A percentile compares a stretch with the other conserved stretches of the same genome.
These are phyloP conservation scores for Russula olivacea DNA, from an alignment of 768 basidiomycete species.

Conservation along the genomic window DNA sequence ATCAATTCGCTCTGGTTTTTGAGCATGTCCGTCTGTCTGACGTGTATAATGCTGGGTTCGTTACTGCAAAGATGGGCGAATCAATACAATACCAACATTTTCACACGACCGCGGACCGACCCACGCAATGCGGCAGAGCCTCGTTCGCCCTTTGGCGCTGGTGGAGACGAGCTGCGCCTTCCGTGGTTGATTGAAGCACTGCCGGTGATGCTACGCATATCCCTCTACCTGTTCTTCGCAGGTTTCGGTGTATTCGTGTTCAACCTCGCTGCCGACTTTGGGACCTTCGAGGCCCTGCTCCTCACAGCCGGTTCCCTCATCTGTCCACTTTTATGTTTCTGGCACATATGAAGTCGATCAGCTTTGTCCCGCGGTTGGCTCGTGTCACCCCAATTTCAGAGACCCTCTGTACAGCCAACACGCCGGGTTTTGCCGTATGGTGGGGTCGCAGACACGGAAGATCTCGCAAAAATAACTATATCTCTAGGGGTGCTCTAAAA, in stretches of 20 bases:
- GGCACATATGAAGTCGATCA: neutral
- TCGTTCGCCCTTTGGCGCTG: constrained; percentile 30
- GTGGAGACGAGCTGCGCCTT: constrained; percentile 35
- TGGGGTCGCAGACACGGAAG: neutral
- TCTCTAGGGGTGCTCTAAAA: too few relatives aligned
- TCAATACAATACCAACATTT: neutral
- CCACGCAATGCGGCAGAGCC: constrained; percentile 34
- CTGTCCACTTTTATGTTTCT: constrained; percentile 9
- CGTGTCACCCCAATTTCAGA: neutral
- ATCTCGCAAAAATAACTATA: neutral
- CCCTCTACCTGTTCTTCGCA: constrained; percentile 45
- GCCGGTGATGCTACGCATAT: constrained; percentile 44
- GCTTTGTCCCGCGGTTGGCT: neutral
- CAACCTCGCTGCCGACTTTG: constrained; percentile 24
- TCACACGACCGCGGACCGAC: constrained; percentile 29
- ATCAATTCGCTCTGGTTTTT: constrained; percentile 17
- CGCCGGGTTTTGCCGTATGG: neutral
- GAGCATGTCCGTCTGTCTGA: constrained; percentile 15
- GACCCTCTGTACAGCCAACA: neutral
- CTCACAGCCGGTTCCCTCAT: constrained; percentile 8
- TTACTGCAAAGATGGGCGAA: constrained; percentile 2
- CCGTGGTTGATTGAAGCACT: constrained; percentile 39
- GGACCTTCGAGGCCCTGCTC: constrained; percentile 1
- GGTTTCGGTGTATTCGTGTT: constrained; percentile 43
- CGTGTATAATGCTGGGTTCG: constrained; percentile 9